Evolutionary conservation across 257 asterid species (phyloP).

Genomic region (Paulownia fortunei): DNA sequence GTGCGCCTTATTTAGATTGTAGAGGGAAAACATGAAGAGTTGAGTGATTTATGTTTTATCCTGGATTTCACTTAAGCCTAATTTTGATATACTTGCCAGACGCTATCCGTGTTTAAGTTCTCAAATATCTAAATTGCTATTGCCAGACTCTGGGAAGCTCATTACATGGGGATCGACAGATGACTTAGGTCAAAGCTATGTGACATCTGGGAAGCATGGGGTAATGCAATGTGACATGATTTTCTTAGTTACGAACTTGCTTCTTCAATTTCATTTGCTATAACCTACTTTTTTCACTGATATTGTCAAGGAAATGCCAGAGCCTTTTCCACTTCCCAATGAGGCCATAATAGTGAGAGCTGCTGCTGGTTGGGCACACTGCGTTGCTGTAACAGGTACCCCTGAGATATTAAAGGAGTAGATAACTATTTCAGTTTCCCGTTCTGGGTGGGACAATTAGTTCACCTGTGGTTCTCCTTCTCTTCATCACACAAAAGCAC

Average conservation of each 20-base stretch:
- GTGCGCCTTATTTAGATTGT: background rate
- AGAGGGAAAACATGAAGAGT: background rate
- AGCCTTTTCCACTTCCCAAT: conserved; percentile 95
- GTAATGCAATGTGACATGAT: conserved; percentile 45
- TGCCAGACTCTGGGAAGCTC: conserved; percentile 83
- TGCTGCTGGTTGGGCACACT: conserved; percentile 98
- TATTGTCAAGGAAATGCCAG: conserved; percentile 89
- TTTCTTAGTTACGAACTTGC: conserved; percentile 10
- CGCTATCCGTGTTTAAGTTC: background rate
- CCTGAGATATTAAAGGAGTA: background rate
- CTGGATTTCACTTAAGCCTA: background rate
- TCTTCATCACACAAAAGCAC: background rate
- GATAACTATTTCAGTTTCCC: background rate
- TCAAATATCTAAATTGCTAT: conserved; percentile 26
- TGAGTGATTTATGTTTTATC: background rate
- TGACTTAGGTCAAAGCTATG: conserved; percentile 93
- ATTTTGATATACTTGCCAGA: background rate
- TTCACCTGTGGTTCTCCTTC: background rate
- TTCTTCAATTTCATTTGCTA: conserved; percentile 26
- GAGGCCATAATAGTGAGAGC: conserved; percentile 68
- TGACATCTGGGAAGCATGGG: conserved; percentile 98
- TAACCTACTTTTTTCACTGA: conserved; percentile 48
- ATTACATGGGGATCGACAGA: conserved; percentile 98
- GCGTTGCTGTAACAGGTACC: conserved; percentile 84
- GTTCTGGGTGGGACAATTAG: background rate